Conservation (phyloP, 495 filamentous ascomycete genomes). For the Aspergillus conjunctus region DNA sequence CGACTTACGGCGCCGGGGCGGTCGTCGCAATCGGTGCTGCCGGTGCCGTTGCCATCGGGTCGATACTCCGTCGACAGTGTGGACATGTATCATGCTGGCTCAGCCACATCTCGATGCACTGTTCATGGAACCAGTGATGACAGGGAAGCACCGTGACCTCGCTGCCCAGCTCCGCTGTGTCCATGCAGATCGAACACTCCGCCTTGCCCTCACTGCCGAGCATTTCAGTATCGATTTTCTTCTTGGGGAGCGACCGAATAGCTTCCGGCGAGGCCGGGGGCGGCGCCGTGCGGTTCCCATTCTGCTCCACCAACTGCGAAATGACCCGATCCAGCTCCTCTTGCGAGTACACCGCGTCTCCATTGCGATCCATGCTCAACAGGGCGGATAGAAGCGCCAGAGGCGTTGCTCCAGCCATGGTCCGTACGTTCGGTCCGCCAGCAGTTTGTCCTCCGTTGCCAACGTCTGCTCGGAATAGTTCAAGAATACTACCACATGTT, state of each 20-base stretch:
- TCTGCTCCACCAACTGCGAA: slow-evolving; percentile 81
- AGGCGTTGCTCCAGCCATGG: slow-evolving; percentile 33
- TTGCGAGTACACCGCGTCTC: slow-evolving; percentile 90
- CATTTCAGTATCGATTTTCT: slow-evolving; percentile 65
- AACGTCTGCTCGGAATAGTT: slow-evolving; percentile 26
- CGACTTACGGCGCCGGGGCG: slow-evolving; percentile 30
- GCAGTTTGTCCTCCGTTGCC: slow-evolving; percentile 22
- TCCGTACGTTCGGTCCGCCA: slow-evolving; percentile 25
- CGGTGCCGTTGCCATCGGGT: slow-evolving; percentile 25
- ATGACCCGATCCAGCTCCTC: slow-evolving; percentile 90
- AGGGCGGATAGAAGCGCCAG: slow-evolving; percentile 47
- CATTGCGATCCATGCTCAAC: slow-evolving; percentile 62
- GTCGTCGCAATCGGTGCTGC: slow-evolving; percentile 6
- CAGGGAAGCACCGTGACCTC: slow-evolving; percentile 83
- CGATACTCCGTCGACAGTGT: slow-evolving; percentile 79
- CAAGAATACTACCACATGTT: slow-evolving; percentile 33
- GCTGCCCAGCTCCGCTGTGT: slow-evolving; percentile 71
- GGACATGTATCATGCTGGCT: slow-evolving; percentile 89
- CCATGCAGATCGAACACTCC: slow-evolving; percentile 95
- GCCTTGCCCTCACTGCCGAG: slow-evolving; percentile 63
- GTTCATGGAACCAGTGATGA: slow-evolving; percentile 86
- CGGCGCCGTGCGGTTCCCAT: slow-evolving; percentile 71
- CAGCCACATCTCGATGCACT: slow-evolving; percentile 78
- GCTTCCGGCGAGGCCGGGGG: slow-evolving; percentile 76
- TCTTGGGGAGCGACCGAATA: slow-evolving; percentile 73